Percentiles rank a stretch among this genome's conserved stretches.
These are phyloP conservation scores for Vanderwaltozyma yarrowii DNA, from an alignment of 805 yeast genomes.

Conservation along the genomic window DNA sequence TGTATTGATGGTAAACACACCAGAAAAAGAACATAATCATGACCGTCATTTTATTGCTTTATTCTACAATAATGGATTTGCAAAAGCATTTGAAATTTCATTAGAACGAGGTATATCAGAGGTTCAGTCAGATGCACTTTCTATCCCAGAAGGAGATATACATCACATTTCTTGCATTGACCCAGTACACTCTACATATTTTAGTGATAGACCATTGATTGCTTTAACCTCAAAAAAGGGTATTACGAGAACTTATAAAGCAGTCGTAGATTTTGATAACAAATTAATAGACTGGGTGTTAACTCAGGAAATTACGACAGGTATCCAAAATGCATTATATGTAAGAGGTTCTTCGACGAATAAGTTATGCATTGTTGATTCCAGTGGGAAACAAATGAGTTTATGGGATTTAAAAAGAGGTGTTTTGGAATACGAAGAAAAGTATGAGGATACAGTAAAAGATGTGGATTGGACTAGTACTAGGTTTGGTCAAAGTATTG, in stretches of 20 bases:
- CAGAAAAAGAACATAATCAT: constrained; percentile 25
- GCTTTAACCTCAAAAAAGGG: constrained; percentile 50
- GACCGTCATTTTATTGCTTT: constrained; percentile 40
- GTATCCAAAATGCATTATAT: constrained; percentile 39
- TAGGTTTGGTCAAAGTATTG: constrained; percentile 51
- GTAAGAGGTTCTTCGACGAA: constrained; percentile 68
- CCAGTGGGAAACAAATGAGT: constrained; percentile 38
- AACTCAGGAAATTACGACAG: constrained; percentile 43
- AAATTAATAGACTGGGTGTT: constrained; percentile 42
- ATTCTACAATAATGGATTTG: constrained; percentile 31
- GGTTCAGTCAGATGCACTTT: constrained; percentile 10
- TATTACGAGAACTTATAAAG: constrained; percentile 38
- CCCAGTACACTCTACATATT: constrained; percentile 40
- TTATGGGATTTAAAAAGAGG: constrained; percentile 75
- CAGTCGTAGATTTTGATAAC: constrained; percentile 18
- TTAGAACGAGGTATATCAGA: constrained; percentile 28
- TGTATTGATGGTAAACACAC: constrained; percentile 29
- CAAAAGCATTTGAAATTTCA: constrained; percentile 27
- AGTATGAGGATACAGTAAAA: constrained; percentile 34
- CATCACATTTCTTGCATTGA: constrained; percentile 49
- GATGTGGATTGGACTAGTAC: constrained; percentile 89
- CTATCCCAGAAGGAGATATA: constrained; percentile 24
- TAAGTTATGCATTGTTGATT: constrained; percentile 66
- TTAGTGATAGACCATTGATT: constrained; percentile 36
- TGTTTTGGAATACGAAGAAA: constrained; percentile 51